Conservation (phyloP, 768 basidiomycete species). For the Phlebiopsis flavidoalba region DNA sequence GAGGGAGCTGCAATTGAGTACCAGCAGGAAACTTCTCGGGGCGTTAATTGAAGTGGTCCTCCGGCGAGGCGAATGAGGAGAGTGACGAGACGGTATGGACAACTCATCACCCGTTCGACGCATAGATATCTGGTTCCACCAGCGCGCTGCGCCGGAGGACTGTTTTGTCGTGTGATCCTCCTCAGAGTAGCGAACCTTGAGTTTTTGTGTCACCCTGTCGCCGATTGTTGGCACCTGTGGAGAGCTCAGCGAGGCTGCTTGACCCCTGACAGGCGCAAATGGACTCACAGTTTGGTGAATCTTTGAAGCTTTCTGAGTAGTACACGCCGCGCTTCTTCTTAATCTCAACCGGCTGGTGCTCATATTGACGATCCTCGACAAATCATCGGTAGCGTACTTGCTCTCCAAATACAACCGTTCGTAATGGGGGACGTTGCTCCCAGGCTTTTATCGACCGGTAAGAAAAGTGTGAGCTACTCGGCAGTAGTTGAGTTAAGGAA, state of each 20-base stretch:
- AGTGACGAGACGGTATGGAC: constrained; percentile 81
- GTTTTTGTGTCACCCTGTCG: constrained; percentile 58
- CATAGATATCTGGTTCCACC: constrained; percentile 79
- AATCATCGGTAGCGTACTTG: constrained; percentile 77
- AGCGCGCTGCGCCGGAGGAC: constrained; percentile 57
- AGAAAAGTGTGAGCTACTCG: constrained; percentile 86
- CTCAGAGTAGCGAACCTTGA: constrained; percentile 53
- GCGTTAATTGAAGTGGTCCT: constrained; percentile 75
- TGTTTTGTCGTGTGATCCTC: constrained; percentile 41
- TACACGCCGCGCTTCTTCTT: constrained; percentile 41
- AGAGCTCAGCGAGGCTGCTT: not conserved
- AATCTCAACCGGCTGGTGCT: constrained; percentile 56
- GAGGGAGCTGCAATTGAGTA: constrained; percentile 87
- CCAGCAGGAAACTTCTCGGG: constrained; percentile 93
- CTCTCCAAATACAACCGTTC: constrained; percentile 89
- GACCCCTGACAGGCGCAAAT: not conserved
- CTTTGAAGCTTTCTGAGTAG: constrained; percentile 61
- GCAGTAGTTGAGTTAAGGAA: constrained; percentile 61
- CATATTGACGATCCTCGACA: constrained; percentile 72
- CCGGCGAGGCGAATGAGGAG: constrained; percentile 77
- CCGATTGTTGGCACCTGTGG: constrained; percentile 63
- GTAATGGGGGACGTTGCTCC: constrained; percentile 63
- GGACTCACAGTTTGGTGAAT: constrained; percentile 48
- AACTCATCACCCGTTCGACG: constrained; percentile 93
- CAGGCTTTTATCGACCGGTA: constrained; percentile 86